phyloP scores from a whole-genome alignment of 495 filamentous ascomycete species.

The Penicillium ochrochloron region DNA sequence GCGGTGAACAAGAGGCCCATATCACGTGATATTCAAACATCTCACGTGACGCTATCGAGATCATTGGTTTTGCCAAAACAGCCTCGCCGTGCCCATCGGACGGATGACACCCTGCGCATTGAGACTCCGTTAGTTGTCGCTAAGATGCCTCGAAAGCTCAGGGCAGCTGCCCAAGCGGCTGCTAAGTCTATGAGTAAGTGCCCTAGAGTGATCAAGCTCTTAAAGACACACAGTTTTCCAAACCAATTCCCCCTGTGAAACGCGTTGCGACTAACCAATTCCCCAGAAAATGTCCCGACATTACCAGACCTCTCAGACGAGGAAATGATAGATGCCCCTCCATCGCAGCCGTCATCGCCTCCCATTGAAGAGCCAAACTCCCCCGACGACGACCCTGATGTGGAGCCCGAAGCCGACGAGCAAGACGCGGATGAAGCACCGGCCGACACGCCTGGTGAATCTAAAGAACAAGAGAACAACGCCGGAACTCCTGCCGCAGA shows the following conservation, averaged over 20 bases:
- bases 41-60: constrained; percentile 8
- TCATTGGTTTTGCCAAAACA: constrained; percentile 26
- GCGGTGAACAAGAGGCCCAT: background rate
- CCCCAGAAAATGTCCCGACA: constrained; percentile 50
- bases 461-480: constrained; percentile 40
- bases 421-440: constrained; percentile 28
- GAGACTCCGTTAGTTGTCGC: constrained; percentile 17
- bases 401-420: constrained; percentile 35
- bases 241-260: constrained; percentile 19
- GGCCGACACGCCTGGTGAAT: constrained; percentile 25
- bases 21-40: background rate
- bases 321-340: constrained; percentile 50
- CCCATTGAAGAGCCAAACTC: constrained; percentile 38
- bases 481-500: constrained; percentile 45
- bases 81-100: constrained; percentile 16
- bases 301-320: constrained; percentile 53
- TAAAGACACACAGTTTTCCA: background rate
- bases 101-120: constrained; percentile 23
- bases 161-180: constrained; percentile 55
- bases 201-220: background rate
- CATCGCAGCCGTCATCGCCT: constrained; percentile 44
- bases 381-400: constrained; percentile 35
- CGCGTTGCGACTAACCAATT: constrained; percentile 30
- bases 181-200: constrained; percentile 52
- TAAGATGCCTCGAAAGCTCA: constrained; percentile 54